Evolutionary conservation across 148 eudicot species (phyloP), one percentile per base, ranked within the genome.

Genomic region (Pouteria glomerata): DNA sequence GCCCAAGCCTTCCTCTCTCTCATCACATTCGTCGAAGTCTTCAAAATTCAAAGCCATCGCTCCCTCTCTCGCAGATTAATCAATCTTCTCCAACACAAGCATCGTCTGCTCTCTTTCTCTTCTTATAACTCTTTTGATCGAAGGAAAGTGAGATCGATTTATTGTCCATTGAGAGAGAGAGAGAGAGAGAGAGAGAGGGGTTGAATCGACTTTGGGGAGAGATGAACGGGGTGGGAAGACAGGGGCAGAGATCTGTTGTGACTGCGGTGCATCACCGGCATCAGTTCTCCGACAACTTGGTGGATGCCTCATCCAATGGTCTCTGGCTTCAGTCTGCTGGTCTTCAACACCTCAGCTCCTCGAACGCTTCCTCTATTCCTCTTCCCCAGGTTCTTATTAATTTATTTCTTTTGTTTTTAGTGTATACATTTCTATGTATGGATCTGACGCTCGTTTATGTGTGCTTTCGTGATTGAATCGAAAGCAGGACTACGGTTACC

Each of bases 311-410:
- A 8, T 81, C 90, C 31, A 90, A 82, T 63, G 91, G 87, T 27
- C 82, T 86, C 19, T 90, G 98, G 96, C 78, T 79, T 47, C 97
- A 90, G 67, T 86, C 98, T 48, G 82, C 86, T 70, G 85, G 85
- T 26, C 81, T 86, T 37, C 92, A 86, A 71, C 92, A 85, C 59
- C 78, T 85, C 24, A 82, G 83, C 47, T 82, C 88, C 14, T 74
- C 81, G 1, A 75, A 68, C 73, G n/a, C n/a, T n/a, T 70, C 81
- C 30, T 75, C 82, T 57, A 55, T 41, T 26, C 80, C 79, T 73
- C 59, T 82, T 67, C 47, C 59, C 29, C 86, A 86, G 87, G 86
- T 85, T 83, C 80, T 73, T 56, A 65, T 69, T 66, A 60, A 45
- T 47, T 52, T 47, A 57, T 64, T 71, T 64, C 14, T 50, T 15